Evolutionary conservation across 495 filamentous ascomycete genomes (phyloP).

Genomic region (Penicillium antarcticum): DNA sequence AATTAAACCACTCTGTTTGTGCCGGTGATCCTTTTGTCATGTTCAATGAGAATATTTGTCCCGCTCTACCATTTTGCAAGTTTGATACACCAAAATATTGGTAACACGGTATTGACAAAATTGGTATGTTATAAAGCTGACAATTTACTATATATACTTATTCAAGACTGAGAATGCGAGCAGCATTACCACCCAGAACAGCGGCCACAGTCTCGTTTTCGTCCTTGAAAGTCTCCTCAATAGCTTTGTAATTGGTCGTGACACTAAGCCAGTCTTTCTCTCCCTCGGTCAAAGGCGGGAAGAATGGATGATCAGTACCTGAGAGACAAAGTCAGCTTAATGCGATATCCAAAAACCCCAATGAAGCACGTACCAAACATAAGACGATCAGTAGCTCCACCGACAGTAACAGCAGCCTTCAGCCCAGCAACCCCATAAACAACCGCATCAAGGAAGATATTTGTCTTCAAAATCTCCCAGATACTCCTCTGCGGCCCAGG

Average conservation of each 20-base stretch:
- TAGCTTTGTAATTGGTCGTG: slow-evolving; percentile 69
- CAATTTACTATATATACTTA: slow-evolving; percentile 13
- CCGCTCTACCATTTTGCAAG: background rate
- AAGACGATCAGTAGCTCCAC: slow-evolving; percentile 58
- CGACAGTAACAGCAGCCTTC: slow-evolving; percentile 62
- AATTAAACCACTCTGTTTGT: background rate
- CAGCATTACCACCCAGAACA: slow-evolving; percentile 70
- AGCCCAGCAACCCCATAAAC: slow-evolving; percentile 73
- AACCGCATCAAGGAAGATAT: slow-evolving; percentile 88
- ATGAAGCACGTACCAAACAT: slow-evolving; percentile 62
- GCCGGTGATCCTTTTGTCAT: background rate
- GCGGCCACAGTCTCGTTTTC: slow-evolving; percentile 45
- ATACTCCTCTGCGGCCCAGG: slow-evolving; percentile 55
- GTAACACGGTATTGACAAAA: background rate
- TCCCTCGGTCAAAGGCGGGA: slow-evolving; percentile 67
- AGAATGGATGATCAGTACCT: slow-evolving; percentile 93
- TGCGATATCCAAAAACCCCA: background rate
- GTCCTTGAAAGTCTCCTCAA: slow-evolving; percentile 55
- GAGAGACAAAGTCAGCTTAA: slow-evolving; percentile 9
- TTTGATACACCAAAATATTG: background rate
- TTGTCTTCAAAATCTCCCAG: slow-evolving; percentile 80
- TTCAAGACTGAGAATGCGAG: slow-evolving; percentile 56
- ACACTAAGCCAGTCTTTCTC: slow-evolving; percentile 80
- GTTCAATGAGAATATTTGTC: background rate
- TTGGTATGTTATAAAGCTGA: background rate